Percentiles rank a stretch among this genome's conserved stretches.
phyloP scores from a whole-genome alignment of 108 stramenopile genomes.

The Aurantiochytrium sp. region DNA sequence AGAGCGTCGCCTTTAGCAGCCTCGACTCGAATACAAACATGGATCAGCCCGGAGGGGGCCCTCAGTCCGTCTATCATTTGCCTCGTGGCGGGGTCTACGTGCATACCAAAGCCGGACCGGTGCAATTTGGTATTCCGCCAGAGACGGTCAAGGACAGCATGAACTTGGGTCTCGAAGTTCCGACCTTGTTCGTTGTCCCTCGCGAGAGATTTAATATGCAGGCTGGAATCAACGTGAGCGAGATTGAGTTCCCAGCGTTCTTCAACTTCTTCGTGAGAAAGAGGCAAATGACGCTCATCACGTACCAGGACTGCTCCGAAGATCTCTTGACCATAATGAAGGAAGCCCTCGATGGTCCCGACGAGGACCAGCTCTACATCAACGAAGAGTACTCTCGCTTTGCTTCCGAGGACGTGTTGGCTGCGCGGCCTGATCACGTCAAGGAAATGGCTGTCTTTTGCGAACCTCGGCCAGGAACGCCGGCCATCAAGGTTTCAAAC shows the following conservation, averaged over 20 bases:
- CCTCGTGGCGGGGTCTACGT: constrained; percentile 34
- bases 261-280: constrained; percentile 28
- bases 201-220: constrained; percentile 19
- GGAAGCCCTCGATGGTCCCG: constrained; percentile 33
- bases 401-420: constrained; percentile 62
- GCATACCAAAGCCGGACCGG: constrained; percentile 19
- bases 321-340: constrained; percentile 25
- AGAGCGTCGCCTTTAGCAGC: neutral
- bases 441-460: constrained; percentile 78
- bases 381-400: constrained; percentile 62
- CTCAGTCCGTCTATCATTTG: neutral
- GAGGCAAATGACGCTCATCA: constrained; percentile 24
- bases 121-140: constrained; percentile 34
- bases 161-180: constrained; percentile 28
- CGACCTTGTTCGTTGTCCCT: constrained; percentile 18
- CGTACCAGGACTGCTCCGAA: constrained; percentile 23
- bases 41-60: neutral
- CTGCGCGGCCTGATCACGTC: constrained; percentile 57
- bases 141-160: constrained; percentile 39
- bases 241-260: constrained; percentile 38
- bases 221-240: constrained; percentile 30
- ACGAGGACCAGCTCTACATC: constrained; percentile 20
- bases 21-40: neutral
- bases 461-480: constrained; percentile 16
- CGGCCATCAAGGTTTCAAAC: neutral